These are phyloP conservation scores for Exophiala calicioides DNA, from an alignment of 2,329 filamentous ascomycete genomes.

Conservation along the genomic window DNA sequence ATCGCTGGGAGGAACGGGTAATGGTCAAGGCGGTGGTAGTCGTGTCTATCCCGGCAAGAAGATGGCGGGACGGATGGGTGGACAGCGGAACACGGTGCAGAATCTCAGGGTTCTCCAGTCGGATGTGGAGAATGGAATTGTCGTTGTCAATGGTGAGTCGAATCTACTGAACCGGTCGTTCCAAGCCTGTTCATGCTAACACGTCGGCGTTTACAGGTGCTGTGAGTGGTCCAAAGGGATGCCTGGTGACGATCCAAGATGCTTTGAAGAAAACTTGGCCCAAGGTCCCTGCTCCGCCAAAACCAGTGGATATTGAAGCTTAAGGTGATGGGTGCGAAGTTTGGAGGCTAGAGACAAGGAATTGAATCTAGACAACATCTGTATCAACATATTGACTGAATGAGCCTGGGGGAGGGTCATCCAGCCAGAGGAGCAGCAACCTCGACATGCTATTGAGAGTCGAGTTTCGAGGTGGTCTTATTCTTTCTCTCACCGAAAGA, in stretches of 20 bases:
- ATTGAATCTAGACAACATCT: constrained; percentile 22
- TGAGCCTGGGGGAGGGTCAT: no score
- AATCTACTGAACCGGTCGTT: neutral
- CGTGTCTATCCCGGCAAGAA: constrained; percentile 94
- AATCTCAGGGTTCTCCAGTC: constrained; percentile 88
- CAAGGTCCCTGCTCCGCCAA: constrained; percentile 40
- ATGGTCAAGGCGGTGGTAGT: constrained; percentile 86
- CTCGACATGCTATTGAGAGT: no score
- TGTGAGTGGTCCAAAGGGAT: constrained; percentile 85
- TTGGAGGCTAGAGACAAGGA: constrained; percentile 7
- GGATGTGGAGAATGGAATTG: constrained; percentile 80
- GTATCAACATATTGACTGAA: constrained; percentile 16
- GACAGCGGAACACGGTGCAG: constrained; percentile 82
- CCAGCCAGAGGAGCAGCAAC: no score
- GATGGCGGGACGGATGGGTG: constrained; percentile 96
- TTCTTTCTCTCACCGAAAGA: no score
- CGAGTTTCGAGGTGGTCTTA: no score
- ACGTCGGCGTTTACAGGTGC: constrained; percentile 48
- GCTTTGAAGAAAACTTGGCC: constrained; percentile 84
- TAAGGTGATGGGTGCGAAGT: constrained; percentile 20
- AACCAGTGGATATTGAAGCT: constrained; percentile 13
- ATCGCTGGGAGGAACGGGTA: constrained; percentile 85
- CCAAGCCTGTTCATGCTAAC: constrained; percentile 4
- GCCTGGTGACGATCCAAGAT: constrained; percentile 82
- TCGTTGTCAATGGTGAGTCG: constrained; percentile 75